These are phyloP conservation scores for Plasmopara halstedii DNA, from an alignment of 352 stramenopile genomes.

Conservation along the genomic window DNA sequence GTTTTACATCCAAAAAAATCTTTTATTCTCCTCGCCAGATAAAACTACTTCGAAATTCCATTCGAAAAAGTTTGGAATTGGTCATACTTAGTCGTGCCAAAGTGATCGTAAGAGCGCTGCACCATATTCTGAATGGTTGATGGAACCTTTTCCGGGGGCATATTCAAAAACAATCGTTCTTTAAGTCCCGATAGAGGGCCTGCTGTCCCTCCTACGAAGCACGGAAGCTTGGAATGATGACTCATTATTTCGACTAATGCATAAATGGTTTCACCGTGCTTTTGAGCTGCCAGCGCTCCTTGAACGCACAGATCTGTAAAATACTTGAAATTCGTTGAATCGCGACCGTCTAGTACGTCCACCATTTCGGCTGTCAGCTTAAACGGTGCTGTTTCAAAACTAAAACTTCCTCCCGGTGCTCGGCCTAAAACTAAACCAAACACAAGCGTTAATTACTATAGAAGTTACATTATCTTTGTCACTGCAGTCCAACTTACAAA, in stretches of 20 bases:
- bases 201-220: conserved; percentile 39
- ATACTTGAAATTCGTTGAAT: conserved; percentile 88
- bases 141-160: conserved; percentile 49
- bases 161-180: conserved; percentile 66
- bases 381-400: conserved; percentile 95
- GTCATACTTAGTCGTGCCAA: conserved; percentile 94
- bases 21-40: too few species aligned
- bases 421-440: conserved; percentile 51
- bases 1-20: too few species aligned
- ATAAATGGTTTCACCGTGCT: conserved; percentile 92
- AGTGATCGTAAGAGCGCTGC: conserved; percentile 93
- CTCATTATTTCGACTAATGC: conserved; percentile 94
- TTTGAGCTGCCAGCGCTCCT: conserved; percentile 87
- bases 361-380: conserved; percentile 96
- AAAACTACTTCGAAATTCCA: conserved; percentile 79
- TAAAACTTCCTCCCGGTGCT: conserved; percentile 87
- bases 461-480: too few species aligned
- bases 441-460: not conserved
- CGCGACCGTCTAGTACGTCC: conserved; percentile 87
- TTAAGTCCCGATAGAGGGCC: conserved; percentile 36
- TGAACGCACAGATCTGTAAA: conserved; percentile 93
- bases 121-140: conserved; percentile 86
- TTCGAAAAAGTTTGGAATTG: conserved; percentile 91
- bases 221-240: conserved; percentile 69
- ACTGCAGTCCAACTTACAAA: conserved; percentile 57